Base-by-base conservation (phyloP, 192 early-diverging fungal species). In the Dissophora globulifera region DNA sequence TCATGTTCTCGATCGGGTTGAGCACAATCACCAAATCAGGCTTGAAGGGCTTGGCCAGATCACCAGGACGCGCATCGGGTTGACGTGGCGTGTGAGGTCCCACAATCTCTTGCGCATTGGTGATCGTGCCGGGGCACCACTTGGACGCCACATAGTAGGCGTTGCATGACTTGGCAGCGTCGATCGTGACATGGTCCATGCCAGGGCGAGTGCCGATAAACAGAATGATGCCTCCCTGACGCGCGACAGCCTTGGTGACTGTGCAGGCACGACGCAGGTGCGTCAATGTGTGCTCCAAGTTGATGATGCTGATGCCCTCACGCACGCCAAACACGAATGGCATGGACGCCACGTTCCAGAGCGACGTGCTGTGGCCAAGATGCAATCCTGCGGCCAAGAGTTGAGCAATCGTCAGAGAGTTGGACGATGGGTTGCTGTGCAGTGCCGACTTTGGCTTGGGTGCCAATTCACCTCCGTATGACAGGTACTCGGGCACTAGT, bases 291-390 rank as follows among this genome's bases (percentile, higher is more conserved):
- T 95, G 91, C 61, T 98, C 95, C 48, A 96, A 76, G 70, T 98
- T 95, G 82, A 98, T 96, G 57, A 98, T 92, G 66, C 92, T 92
- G 32, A 97, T 89, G 27, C 94, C 95, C 42, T 90, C 80, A 43
- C 97, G 91, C 22, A 89, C 86, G 52, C 97, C 97, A 70, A 91
- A 94, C 43, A 98, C 94, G 78, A 88, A 95, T 7, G 93, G 91
- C 50, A 94, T 80, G 43, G 93, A 96, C 61, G 86, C 65, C 16
- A 91, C 88, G 63, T 96, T 90, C 93, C 91, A 94, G 35, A 84
- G 74, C 23, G 85, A 84, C 25, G 84, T 86, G 10, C 86, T 82
- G 79, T 97, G 95, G 49, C 97, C 97, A 55, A 98, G 76, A 79
- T 98, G 97, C 62, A 95, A 82, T 52, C 91, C 91, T 15, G 95